A percentile compares a stretch with the other conserved stretches of the same genome.
phyloP scores from a whole-genome alignment of 2,329 filamentous ascomycete species.

The Tympanopsis confertula region DNA sequence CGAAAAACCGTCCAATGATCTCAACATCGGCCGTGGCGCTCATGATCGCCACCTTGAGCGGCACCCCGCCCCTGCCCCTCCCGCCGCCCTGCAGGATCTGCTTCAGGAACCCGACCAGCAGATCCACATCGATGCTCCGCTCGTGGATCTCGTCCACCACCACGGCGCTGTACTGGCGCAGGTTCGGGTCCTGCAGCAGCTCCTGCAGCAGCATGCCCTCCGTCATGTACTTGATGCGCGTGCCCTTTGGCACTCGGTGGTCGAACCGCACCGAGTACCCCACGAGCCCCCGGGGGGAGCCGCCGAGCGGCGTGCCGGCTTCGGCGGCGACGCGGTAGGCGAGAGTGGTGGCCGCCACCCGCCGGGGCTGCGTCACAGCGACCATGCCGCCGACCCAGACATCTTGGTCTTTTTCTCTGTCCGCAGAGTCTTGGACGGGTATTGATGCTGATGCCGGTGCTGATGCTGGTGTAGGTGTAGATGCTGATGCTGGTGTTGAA shows the following conservation, averaged over 20 bases:
- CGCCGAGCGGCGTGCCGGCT: constrained; percentile 36
- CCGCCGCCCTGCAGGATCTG: constrained; percentile 56
- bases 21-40: constrained; percentile 90
- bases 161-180: constrained; percentile 78
- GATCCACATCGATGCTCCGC: constrained; percentile 83
- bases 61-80: constrained; percentile 55
- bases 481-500: no score
- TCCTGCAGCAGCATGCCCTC: constrained; percentile 96
- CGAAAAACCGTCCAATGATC: constrained; percentile 68
- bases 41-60: constrained; percentile 88
- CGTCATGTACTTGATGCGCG: constrained; percentile 83
- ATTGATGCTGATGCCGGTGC: no score
- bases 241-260: constrained; percentile 68
- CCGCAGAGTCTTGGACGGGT: not conserved
- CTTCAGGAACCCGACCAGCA: constrained; percentile 79
- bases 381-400: constrained; percentile 64
- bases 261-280: constrained; percentile 96
- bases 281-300: constrained; percentile 36
- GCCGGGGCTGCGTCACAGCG: constrained; percentile 84
- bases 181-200: constrained; percentile 70
- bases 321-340: constrained; percentile 82
- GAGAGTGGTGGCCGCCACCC: constrained; percentile 85
- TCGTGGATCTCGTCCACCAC: constrained; percentile 97
- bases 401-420: constrained; percentile 22
- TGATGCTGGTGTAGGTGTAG: no score